Evolutionary conservation across 441 rosid species (phyloP).

Genomic region (Erysimum pusillum): DNA sequence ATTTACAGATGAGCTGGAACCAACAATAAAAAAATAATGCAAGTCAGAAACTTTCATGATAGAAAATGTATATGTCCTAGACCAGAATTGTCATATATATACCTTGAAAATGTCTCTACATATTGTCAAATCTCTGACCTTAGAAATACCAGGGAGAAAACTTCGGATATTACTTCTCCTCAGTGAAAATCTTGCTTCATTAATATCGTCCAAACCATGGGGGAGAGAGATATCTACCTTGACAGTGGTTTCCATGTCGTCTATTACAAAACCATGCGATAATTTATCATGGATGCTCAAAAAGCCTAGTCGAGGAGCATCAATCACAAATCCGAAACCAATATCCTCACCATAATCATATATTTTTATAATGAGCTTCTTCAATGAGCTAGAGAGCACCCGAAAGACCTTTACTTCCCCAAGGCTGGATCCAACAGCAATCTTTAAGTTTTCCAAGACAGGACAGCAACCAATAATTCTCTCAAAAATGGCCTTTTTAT

Average conservation of each 20-base stretch:
- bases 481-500: background rate
- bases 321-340: background rate
- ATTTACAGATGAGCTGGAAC: background rate
- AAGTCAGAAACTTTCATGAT: background rate
- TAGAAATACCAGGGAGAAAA: background rate
- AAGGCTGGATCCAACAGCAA: background rate
- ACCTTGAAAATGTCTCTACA: background rate
- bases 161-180: background rate
- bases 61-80: background rate
- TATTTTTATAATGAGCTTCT: background rate
- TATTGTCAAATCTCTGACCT: background rate
- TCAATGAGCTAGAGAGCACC: background rate
- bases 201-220: background rate
- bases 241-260: too few relatives aligned
- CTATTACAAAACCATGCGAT: too few relatives aligned
- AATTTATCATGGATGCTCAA: background rate
- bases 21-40: background rate
- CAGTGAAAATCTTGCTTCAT: background rate
- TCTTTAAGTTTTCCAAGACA: background rate
- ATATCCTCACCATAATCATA: fast-evolving
- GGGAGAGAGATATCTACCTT: background rate
- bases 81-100: background rate
- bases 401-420: background rate
- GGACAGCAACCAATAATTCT: background rate
- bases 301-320: conserved; percentile 1